Percentiles rank a stretch among this genome's conserved stretches.
Evolutionary conservation across 2,329 filamentous ascomycete genomes (phyloP).

Genomic region (Rugonectria rugulosa): DNA sequence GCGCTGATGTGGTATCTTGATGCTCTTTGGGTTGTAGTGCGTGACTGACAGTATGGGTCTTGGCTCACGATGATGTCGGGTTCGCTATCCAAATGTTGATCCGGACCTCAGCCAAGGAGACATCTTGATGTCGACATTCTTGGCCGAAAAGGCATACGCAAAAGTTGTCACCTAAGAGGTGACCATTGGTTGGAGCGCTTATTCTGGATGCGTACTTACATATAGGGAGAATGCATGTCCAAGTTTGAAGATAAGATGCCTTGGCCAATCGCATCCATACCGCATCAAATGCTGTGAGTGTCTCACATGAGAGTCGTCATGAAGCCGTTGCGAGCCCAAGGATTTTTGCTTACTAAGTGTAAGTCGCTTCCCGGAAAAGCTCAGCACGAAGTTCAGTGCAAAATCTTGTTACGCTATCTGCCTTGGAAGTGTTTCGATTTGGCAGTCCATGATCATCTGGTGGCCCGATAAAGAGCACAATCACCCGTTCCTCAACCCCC

Average conservation of each 20-base stretch:
- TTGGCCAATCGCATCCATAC: neutral
- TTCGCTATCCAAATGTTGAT: neutral
- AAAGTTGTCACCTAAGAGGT: neutral
- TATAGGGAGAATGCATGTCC: too few relatives aligned
- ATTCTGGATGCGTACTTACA: too few relatives aligned
- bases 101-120: neutral
- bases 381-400: too few relatives aligned
- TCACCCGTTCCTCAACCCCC: neutral
- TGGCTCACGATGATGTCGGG: too few relatives aligned
- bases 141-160: neutral
- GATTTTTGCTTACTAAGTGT: too few relatives aligned
- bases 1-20: neutral
- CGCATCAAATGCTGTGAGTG: neutral
- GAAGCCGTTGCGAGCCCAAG: too few relatives aligned
- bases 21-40: neutral
- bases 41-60: neutral
- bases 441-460: too few relatives aligned
- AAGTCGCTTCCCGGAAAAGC: too few relatives aligned
- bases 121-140: conserved; percentile 1
- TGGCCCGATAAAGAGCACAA: too few relatives aligned
- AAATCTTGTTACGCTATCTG: too few relatives aligned
- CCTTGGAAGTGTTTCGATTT: too few relatives aligned
- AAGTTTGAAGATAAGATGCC: neutral
- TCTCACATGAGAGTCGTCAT: neutral
- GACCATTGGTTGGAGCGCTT: too few relatives aligned